Base-by-base conservation (phyloP, 139 green algal genomes). In the Chlorella sp. region DNA sequence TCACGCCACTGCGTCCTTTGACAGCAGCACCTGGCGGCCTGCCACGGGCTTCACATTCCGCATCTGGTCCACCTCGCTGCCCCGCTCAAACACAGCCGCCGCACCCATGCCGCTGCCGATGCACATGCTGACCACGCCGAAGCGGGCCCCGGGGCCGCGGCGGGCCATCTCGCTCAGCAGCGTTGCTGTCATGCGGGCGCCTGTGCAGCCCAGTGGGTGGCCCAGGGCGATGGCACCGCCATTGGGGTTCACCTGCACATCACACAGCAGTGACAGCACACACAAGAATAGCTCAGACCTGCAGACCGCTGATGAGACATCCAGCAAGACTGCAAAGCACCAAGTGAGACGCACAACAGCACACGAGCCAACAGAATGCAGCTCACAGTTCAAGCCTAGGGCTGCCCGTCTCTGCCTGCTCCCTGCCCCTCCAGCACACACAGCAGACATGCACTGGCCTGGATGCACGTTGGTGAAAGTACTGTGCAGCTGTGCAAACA, bases 221-320 rank as follows among this genome's bases (percentile, higher is more conserved):
- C 95, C 95, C 64, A 99, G 79, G 0, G 95, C 95, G 62, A 99
- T 97, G 71, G 95, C 95, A 2, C 95, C 95, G 60, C 95, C 95
- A 75, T 98, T 98, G 60, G 93, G 89, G 85, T 99, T 99, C 24
- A 99, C n/a, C n/a, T n/a, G n/a, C n/a, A n/a, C n/a, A n/a, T n/a
- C n/a, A n/a, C n/a, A n/a, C n/a, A n/a, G n/a, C n/a, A n/a, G n/a
- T n/a, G n/a, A n/a, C n/a, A n/a, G n/a, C n/a, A n/a, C n/a, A n/a
- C n/a, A n/a, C n/a, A n/a, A n/a, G n/a, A n/a, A n/a, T n/a, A n/a
- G n/a, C n/a, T n/a, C n/a, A n/a, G n/a, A n/a, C n/a, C n/a, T n/a
- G n/a, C n/a, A n/a, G n/a, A n/a, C n/a, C n/a, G n/a, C n/a, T n/a
- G n/a, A n/a, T n/a, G n/a, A n/a, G n/a, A n/a, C n/a, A n/a, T n/a